These are phyloP conservation scores for Cladosporium sp. DNA, from an alignment of 2,329 filamentous ascomycete genomes.

Conservation along the genomic window DNA sequence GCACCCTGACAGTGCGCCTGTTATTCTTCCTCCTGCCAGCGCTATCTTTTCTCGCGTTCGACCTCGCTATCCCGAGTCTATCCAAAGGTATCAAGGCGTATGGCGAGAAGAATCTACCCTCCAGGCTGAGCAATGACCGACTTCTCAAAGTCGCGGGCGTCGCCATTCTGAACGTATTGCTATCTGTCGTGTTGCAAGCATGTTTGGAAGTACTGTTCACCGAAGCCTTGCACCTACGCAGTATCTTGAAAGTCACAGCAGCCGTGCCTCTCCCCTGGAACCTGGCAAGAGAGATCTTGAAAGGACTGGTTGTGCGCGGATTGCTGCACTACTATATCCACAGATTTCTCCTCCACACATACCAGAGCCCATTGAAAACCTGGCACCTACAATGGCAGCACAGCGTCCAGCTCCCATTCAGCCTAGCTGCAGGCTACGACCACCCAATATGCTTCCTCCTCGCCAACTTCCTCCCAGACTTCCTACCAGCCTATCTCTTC, in stretches of 20 bases:
- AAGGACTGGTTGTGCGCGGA: conserved; percentile 54
- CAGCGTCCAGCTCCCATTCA: conserved; percentile 52
- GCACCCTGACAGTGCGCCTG: conserved; percentile 61
- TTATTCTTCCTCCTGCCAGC: conserved; percentile 71
- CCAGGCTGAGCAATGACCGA: conserved; percentile 36
- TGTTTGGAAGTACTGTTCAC: conserved; percentile 52
- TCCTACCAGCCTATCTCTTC: conserved; percentile 60
- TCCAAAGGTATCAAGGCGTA: conserved; percentile 65
- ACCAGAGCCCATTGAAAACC: conserved; percentile 25
- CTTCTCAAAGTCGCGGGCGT: conserved; percentile 49
- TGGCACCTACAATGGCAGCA: conserved; percentile 56
- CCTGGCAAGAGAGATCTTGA: conserved; percentile 51
- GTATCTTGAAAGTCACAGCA: conserved; percentile 55
- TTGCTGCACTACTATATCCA: conserved; percentile 70
- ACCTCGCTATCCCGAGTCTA: conserved; percentile 64
- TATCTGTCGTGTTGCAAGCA: conserved; percentile 52
- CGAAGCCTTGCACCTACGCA: conserved; percentile 48
- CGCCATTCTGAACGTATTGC: conserved; percentile 51
- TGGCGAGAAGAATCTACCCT: conserved; percentile 48
- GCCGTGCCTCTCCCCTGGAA: conserved; percentile 59
- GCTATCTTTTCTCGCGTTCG: conserved; percentile 66
- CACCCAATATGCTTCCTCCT: conserved; percentile 63
- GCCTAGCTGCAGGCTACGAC: conserved; percentile 61
- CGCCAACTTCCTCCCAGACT: conserved; percentile 59
- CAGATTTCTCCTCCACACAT: conserved; percentile 62